phyloP scores from a whole-genome alignment of 169 alveolate species.

The Eimeria acervulina region DNA sequence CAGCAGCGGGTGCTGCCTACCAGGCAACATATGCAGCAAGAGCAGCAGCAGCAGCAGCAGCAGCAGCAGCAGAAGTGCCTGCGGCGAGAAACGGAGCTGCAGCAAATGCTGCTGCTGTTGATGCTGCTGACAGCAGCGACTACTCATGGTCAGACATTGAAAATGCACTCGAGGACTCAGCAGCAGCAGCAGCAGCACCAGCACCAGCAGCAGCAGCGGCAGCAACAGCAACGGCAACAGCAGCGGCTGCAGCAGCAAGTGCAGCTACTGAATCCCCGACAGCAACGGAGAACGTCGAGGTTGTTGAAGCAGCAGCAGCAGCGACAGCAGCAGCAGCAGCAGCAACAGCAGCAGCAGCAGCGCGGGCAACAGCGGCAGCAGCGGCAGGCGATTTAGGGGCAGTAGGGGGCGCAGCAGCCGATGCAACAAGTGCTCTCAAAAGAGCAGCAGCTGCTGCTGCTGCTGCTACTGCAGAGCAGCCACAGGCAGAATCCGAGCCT shows the following conservation, averaged over 20 bases:
- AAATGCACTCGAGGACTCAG: constrained; percentile 6
- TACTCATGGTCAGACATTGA: constrained; percentile 35
- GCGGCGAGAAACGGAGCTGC: too few relatives aligned
- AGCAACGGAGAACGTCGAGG: neutral
- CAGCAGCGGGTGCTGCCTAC: constrained; percentile 55
- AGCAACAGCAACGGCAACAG: neutral
- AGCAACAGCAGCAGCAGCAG: constrained; percentile 13
- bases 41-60: constrained; percentile 44
- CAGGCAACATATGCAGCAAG: constrained; percentile 41
- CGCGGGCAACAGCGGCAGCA: neutral
- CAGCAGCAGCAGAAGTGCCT: neutral
- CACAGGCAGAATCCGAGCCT: neutral
- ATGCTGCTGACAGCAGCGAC: constrained; percentile 27
- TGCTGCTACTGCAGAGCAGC: neutral
- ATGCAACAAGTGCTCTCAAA: neutral
- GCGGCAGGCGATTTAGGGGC: neutral
- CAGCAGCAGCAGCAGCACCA: neutral
- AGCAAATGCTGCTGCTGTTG: neutral
- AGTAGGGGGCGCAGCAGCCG: too few relatives aligned
- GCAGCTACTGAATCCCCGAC: neutral
- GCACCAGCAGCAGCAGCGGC: constrained; percentile 8
- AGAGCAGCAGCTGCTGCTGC: neutral
- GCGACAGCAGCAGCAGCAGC: neutral
- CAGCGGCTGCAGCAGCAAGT: neutral
- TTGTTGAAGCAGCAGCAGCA: neutral